phyloP scores from a whole-genome alignment of 73 alveolate species.

The Symbiodinium pilosum region DNA sequence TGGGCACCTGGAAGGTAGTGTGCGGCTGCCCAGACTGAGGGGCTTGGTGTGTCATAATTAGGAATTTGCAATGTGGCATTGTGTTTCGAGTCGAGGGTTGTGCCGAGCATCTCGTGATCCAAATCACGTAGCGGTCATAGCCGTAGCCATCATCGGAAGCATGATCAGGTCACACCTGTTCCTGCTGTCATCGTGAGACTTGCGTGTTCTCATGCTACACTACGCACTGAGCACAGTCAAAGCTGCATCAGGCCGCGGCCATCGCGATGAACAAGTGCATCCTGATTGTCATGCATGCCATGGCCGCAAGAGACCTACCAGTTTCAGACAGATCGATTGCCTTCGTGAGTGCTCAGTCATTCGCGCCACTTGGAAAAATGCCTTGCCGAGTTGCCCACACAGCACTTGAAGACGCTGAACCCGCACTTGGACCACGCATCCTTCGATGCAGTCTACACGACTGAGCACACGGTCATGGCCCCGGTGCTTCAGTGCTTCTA shows the following conservation, averaged over 20 bases:
- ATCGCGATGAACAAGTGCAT: slow-evolving; percentile 94
- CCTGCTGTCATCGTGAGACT: background rate
- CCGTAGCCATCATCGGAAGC: no score
- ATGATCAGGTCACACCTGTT: no score
- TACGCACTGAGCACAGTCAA: background rate
- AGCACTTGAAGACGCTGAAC: slow-evolving; percentile 81
- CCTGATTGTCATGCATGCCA: slow-evolving; percentile 87
- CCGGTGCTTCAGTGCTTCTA: no score
- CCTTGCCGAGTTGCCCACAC: slow-evolving; percentile 79
- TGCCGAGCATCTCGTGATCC: no score
- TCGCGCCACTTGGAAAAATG: no score
- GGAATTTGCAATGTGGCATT: no score
- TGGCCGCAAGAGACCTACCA: slow-evolving; percentile 36
- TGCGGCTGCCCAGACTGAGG: slow-evolving; percentile 14
- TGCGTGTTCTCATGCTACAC: background rate
- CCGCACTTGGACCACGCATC: slow-evolving; percentile 95
- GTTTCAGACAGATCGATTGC: background rate
- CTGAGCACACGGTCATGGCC: slow-evolving; percentile 91
- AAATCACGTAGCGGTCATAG: no score
- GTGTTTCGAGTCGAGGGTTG: no score
- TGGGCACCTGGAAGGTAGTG: slow-evolving; percentile 94
- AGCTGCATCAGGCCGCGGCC: slow-evolving; percentile 40
- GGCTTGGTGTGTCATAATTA: no score
- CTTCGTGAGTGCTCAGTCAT: no score
- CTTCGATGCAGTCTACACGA: slow-evolving; percentile 76